Base-by-base conservation (phyloP, 1,139 yeast species). In the Candida neerlandica region DNA sequence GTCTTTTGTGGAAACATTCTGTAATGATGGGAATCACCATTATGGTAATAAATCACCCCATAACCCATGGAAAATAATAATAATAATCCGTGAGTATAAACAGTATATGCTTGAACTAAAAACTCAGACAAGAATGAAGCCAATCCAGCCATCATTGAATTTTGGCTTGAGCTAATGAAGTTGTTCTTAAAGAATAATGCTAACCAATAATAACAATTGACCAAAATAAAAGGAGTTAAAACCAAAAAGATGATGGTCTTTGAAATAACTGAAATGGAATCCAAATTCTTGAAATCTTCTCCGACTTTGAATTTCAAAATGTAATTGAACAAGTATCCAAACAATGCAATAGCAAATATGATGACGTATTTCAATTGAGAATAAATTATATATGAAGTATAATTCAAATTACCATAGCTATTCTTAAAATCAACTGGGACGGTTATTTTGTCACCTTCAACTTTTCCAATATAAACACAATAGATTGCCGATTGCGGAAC, bases 51-150 rank as follows among this genome's bases (percentile, higher is more conserved):
- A 18, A 72, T 57, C 2, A 71, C 75, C 1, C 78, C 78, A 49
- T 66, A 71, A 0, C 78, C 78, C 76, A 71, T 71, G 38, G 73
- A 54, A 51, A 73, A 70, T 30, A 71, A 48, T 33, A 70, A 61
- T n/a, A 62, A 47, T 37, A 61, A 53, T 45, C 55, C 62, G 6
- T 50, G 40, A 5, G 49, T 21, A 19, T 58, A 51, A 14, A 48
- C 34, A 7, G 27, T 27, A 18, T 41, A 50, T 23, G 51, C 43
- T 12, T 29, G 47, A 23, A 26, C 40, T 11, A 51, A 42, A 21
- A 52, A 33, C 7, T 35, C 33, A 10, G 47, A 33, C 12, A 46
- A 10, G 23, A 46, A 44, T 4, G 34, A 1, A 14, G 44, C 44
- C 9, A 39, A 19, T 6, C 32, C 9, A 7, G 33, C 19, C 46